Percentiles rank a stretch among this genome's conserved stretches.
These are phyloP conservation scores for Colletotrichum sp. DNA, from an alignment of 2,329 filamentous ascomycete species.

Conservation along the genomic window DNA sequence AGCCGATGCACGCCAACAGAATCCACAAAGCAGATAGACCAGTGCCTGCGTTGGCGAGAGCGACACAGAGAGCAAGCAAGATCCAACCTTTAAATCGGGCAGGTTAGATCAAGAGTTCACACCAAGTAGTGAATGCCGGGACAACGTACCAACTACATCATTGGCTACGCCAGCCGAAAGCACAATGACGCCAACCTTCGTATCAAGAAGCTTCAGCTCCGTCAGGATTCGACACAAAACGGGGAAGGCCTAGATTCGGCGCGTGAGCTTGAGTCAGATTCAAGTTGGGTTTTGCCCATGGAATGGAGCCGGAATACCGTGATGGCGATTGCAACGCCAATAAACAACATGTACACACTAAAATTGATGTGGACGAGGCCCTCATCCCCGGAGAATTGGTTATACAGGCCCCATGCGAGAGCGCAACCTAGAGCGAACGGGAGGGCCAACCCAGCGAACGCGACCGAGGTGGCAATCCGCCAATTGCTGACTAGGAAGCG, in stretches of 20 bases:
- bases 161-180: conserved; percentile 92
- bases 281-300: too few relatives aligned
- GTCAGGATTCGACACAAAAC: conserved; percentile 94
- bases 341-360: conserved; percentile 70
- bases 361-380: conserved; percentile 49
- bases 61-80: conserved; percentile 88
- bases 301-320: conserved; percentile 48
- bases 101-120: conserved; percentile 41
- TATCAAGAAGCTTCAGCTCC: conserved; percentile 84
- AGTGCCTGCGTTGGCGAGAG: conserved; percentile 85
- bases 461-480: conserved; percentile 79
- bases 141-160: conserved; percentile 69
- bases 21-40: conserved; percentile 87
- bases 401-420: conserved; percentile 81
- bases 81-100: conserved; percentile 69
- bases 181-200: conserved; percentile 85
- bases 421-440: conserved; percentile 84
- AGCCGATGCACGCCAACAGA: conserved; percentile 76
- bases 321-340: conserved; percentile 92
- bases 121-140: conserved; percentile 61
- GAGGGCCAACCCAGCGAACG: conserved; percentile 77
- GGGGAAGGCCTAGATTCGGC: conserved; percentile 65
- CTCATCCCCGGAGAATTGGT: conserved; percentile 65
- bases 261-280: neutral
- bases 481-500: conserved; percentile 80